Evolutionary conservation across 139 green algal species (phyloP).

Genomic region (Picochlorum sp.): DNA sequence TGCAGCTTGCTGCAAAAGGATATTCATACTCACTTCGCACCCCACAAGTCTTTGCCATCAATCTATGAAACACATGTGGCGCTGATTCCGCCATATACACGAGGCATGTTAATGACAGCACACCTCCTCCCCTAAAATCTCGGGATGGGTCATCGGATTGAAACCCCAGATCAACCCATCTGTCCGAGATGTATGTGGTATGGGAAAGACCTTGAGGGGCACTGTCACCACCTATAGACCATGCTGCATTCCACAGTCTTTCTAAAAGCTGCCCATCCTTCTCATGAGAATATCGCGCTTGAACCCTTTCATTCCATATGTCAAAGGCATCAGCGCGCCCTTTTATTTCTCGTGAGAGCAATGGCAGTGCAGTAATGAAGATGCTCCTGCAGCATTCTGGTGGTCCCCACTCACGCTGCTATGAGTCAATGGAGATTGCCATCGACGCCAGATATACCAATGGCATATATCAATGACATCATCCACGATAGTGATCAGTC

Average conservation of each 20-base stretch:
- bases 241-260: constrained; percentile 50
- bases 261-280: constrained; percentile 34
- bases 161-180: constrained; percentile 82
- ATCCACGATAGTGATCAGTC: too few relatives aligned
- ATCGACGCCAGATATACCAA: too few relatives aligned
- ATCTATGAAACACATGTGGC: constrained; percentile 26
- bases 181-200: constrained; percentile 20
- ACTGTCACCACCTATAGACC: constrained; percentile 6
- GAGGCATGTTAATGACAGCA: constrained; percentile 69
- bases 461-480: too few relatives aligned
- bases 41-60: constrained; percentile 63
- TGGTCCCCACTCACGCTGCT: too few relatives aligned
- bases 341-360: too few relatives aligned
- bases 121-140: constrained; percentile 52
- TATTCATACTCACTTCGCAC: constrained; percentile 66
- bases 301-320: too few relatives aligned
- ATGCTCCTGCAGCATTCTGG: too few relatives aligned
- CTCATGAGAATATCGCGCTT: too few relatives aligned
- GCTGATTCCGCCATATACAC: constrained; percentile 50
- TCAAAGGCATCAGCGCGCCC: too few relatives aligned
- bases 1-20: constrained; percentile 74
- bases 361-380: too few relatives aligned
- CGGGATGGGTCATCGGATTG: constrained; percentile 23
- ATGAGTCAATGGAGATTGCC: too few relatives aligned
- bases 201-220: constrained; percentile 22